Percentiles rank a stretch among this genome's conserved stretches.
phyloP scores from a whole-genome alignment of 164 flowering plant genomes.

The Tetrastigma voinierianum region DNA sequence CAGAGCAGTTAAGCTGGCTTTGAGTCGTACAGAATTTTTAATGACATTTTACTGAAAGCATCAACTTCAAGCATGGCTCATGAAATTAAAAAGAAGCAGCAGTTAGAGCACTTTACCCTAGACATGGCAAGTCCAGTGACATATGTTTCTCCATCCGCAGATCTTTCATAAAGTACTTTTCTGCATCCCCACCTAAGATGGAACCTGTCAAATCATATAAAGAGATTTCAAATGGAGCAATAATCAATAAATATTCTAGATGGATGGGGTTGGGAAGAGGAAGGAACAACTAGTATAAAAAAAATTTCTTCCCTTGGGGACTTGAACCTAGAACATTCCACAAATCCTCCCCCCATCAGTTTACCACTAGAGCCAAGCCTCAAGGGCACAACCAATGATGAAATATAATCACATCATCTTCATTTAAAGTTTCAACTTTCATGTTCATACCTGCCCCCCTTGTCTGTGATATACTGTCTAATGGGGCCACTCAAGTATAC shows the following conservation, averaged over 20 bases:
- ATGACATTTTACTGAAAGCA: neutral
- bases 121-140: conserved; percentile 85
- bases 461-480: conserved; percentile 75
- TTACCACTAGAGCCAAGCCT: no score
- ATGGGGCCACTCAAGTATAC: conserved; percentile 97
- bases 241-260: neutral
- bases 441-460: conserved; percentile 80
- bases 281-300: no score
- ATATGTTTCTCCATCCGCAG: conserved; percentile 64
- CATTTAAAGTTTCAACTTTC: neutral
- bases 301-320: no score
- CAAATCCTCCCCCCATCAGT: no score
- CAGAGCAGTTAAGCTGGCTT: neutral
- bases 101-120: conserved; percentile 45
- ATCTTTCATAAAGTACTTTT: conserved; percentile 71
- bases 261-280: no score
- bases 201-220: conserved; percentile 52
- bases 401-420: neutral
- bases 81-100: neutral
- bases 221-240: neutral
- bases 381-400: neutral
- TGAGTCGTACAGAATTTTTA: neutral
- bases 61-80: neutral
- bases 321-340: no score
- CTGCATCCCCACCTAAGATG: conserved; percentile 99